Evolutionary conservation across 495 filamentous ascomycete species (phyloP).

Genomic region (Pseudotulostoma volvatum): DNA sequence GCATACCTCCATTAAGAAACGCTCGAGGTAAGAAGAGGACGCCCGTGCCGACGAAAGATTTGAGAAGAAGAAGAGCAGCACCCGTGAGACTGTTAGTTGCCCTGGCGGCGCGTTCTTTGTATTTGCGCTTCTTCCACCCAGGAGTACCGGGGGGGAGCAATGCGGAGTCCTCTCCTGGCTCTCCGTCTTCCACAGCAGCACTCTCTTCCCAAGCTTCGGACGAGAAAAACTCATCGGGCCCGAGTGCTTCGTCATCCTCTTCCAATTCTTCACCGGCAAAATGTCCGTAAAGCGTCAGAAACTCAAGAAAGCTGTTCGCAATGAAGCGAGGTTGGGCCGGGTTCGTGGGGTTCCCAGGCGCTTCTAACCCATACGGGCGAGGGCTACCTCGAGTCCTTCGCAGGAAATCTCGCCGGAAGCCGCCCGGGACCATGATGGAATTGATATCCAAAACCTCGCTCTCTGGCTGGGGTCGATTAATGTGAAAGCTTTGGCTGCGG

Average conservation of each 20-base stretch:
- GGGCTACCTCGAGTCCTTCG: conserved; percentile 49
- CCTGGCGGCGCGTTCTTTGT: conserved; percentile 51
- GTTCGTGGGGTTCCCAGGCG: conserved; percentile 17
- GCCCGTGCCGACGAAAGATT: conserved; percentile 94
- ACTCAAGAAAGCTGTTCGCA: conserved; percentile 87
- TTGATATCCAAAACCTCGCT: conserved; percentile 66
- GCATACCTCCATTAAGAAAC: conserved; percentile 89
- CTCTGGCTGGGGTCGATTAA: conserved; percentile 58
- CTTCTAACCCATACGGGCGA: conserved; percentile 26
- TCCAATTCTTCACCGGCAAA: conserved; percentile 93
- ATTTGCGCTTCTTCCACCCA: conserved; percentile 48
- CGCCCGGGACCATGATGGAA: conserved; percentile 79
- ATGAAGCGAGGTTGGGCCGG: conserved; percentile 45
- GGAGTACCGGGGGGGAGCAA: conserved; percentile 51
- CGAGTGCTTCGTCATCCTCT: conserved; percentile 80
- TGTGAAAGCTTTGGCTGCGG: conserved; percentile 73
- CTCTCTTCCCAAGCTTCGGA: conserved; percentile 43
- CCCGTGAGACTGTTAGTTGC: conserved; percentile 56
- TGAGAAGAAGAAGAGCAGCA: conserved; percentile 70
- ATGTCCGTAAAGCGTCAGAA: conserved; percentile 85
- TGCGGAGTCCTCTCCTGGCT: conserved; percentile 66
- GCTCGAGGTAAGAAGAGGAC: conserved; percentile 92
- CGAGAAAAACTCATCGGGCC: conserved; percentile 71
- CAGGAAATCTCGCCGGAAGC: conserved; percentile 80
- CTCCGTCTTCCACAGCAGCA: conserved; percentile 30